These are phyloP conservation scores for Hanseniaspora meyeri DNA, from an alignment of 805 yeast species.

Conservation along the genomic window DNA sequence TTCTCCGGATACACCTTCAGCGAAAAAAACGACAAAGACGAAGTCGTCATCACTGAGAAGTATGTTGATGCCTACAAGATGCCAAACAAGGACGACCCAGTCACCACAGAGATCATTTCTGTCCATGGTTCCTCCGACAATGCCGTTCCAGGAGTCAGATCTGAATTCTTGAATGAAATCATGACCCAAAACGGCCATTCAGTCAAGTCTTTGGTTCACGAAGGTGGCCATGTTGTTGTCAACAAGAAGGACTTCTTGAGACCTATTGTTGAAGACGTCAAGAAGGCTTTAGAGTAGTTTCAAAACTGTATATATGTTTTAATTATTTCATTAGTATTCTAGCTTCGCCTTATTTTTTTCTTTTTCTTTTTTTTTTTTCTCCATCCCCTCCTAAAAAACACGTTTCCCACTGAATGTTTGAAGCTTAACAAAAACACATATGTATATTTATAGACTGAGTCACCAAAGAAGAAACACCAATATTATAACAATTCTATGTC, in stretches of 20 bases:
- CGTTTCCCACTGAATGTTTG: no score
- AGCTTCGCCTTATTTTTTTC: neutral
- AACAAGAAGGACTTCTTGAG: constrained; percentile 52
- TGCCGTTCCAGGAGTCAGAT: constrained; percentile 63
- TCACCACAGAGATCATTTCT: constrained; percentile 45
- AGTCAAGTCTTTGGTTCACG: constrained; percentile 54
- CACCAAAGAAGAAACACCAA: neutral
- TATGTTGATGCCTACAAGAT: constrained; percentile 27
- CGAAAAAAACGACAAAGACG: constrained; percentile 28
- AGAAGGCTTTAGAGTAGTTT: constrained; percentile 17
- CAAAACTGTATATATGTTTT: neutral
- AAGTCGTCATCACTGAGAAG: constrained; percentile 29
- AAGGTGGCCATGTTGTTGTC: constrained; percentile 96
- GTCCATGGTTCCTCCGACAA: constrained; percentile 80
- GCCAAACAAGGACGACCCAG: constrained; percentile 18
- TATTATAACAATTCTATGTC: neutral
- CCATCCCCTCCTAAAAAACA: neutral
- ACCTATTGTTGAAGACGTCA: constrained; percentile 33
- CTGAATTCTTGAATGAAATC: constrained; percentile 45
- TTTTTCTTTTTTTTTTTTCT: neutral
- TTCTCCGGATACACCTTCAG: constrained; percentile 56
- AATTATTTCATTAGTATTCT: neutral
- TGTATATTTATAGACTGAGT: no score
- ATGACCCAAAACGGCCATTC: constrained; percentile 31
- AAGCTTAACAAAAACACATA: no score